These are phyloP conservation scores for Knoxdaviesia capensis DNA, from an alignment of 2,329 filamentous ascomycete genomes.

Conservation along the genomic window DNA sequence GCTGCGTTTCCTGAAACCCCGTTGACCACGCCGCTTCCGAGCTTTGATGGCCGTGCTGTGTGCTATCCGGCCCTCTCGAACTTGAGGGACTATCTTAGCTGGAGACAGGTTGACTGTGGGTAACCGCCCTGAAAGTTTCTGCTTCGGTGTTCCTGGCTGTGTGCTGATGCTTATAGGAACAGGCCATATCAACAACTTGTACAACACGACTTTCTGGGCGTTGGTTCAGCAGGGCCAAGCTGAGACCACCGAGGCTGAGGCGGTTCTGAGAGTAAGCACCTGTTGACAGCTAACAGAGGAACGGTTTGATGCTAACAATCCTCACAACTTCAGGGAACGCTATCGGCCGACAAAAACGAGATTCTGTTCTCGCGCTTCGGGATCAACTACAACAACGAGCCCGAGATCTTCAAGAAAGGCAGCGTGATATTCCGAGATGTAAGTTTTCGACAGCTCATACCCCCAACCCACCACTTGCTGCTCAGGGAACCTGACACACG, in stretches of 20 bases:
- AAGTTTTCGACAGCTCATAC: conserved; percentile 11
- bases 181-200: conserved; percentile 97
- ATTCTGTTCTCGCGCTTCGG: conserved; percentile 75
- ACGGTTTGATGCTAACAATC: conserved; percentile 6
- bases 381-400: conserved; percentile 96
- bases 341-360: conserved; percentile 84
- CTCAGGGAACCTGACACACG: not conserved
- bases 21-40: conserved; percentile 57
- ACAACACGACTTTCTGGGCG: conserved; percentile 93
- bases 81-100: conserved; percentile 85
- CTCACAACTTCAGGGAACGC: conserved; percentile 40
- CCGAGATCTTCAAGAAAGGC: conserved; percentile 81
- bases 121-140: conserved; percentile 2
- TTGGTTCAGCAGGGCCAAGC: conserved; percentile 63
- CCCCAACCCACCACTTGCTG: not conserved
- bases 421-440: conserved; percentile 76
- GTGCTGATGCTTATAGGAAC: conserved; percentile 4
- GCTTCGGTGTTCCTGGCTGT: not conserved
- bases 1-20: conserved; percentile 51
- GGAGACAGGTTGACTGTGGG: conserved; percentile 90
- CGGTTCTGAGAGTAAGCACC: conserved; percentile 44
- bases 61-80: conserved; percentile 70
- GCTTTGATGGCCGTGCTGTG: conserved; percentile 83
- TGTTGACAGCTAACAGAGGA: not conserved
- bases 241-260: conserved; percentile 60